Evolutionary conservation across 371 early-diverging fungal genomes (phyloP).

Genomic region (Capniomyces stellatus): DNA sequence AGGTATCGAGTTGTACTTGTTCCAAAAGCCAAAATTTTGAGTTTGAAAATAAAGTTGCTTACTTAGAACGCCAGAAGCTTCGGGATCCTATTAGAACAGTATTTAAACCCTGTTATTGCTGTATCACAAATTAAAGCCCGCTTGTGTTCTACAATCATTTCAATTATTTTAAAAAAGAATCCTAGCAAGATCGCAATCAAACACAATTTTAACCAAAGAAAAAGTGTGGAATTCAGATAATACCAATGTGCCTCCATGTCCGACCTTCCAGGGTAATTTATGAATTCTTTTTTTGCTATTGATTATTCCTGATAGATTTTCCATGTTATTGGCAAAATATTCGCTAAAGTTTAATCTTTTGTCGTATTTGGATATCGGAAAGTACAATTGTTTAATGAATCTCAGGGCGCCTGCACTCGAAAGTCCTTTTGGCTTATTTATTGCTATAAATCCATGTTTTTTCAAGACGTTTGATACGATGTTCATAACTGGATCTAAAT

Average conservation of each 20-base stretch:
- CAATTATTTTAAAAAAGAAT: no score
- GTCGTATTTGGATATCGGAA: not conserved
- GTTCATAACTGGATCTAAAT: no score
- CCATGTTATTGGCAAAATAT: not conserved
- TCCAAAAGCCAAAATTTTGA: no score
- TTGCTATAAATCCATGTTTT: not conserved
- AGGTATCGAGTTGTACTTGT: no score
- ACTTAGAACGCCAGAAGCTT: not conserved
- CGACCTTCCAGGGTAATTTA: slow-evolving; percentile 4
- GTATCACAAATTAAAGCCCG: no score
- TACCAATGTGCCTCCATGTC: slow-evolving; percentile 3
- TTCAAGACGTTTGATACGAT: no score
- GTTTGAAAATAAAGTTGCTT: no score
- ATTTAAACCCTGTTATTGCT: no score
- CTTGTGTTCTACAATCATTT: no score
- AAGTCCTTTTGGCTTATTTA: slow-evolving; percentile 1
- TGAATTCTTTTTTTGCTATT: not conserved
- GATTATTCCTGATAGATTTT: not conserved
- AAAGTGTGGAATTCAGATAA: no score
- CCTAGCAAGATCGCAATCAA: no score
- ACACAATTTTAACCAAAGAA: no score
- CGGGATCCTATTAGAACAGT: not conserved
- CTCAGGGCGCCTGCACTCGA: not conserved
- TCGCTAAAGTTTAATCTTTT: not conserved
- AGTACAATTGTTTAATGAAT: not conserved